These are phyloP conservation scores for Trichoderma semiorbis DNA, from an alignment of 2,329 filamentous ascomycete species.

Conservation along the genomic window DNA sequence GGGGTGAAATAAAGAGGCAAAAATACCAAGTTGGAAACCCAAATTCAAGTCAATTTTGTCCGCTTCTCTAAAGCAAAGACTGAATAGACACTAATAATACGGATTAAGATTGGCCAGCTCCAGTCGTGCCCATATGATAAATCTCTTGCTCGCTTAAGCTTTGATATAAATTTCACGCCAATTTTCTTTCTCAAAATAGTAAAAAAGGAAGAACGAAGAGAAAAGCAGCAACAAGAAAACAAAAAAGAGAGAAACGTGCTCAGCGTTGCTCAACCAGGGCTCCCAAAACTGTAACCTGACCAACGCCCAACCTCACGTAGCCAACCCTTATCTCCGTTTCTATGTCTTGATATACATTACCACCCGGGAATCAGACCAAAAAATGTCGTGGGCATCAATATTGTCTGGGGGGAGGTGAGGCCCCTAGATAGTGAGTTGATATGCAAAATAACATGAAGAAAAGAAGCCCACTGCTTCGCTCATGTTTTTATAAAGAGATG, in stretches of 20 bases:
- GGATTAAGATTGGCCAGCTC: conserved; percentile 7
- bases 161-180: conserved; percentile 3
- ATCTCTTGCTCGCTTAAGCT: neutral
- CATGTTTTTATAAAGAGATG: neutral
- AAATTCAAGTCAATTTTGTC: neutral
- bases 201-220: neutral
- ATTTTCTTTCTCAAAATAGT: neutral
- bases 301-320: conserved; percentile 21
- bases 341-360: conserved; percentile 27
- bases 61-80: neutral
- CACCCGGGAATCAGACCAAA: conserved; percentile 22
- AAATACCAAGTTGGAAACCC: neutral
- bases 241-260: neutral
- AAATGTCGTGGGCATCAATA: conserved; percentile 11
- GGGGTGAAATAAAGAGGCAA: neutral
- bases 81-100: neutral
- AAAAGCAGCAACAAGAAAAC: neutral
- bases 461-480: neutral
- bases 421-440: conserved; percentile 4
- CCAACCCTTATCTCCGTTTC: conserved; percentile 16
- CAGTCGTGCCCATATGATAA: neutral
- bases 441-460: conserved; percentile 2
- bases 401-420: neutral
- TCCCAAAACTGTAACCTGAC: conserved; percentile 4
- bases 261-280: conserved; percentile 2